These are phyloP conservation scores for Chondrus crispus DNA, from an alignment of 23 red algal genomes.

Conservation along the genomic window DNA sequence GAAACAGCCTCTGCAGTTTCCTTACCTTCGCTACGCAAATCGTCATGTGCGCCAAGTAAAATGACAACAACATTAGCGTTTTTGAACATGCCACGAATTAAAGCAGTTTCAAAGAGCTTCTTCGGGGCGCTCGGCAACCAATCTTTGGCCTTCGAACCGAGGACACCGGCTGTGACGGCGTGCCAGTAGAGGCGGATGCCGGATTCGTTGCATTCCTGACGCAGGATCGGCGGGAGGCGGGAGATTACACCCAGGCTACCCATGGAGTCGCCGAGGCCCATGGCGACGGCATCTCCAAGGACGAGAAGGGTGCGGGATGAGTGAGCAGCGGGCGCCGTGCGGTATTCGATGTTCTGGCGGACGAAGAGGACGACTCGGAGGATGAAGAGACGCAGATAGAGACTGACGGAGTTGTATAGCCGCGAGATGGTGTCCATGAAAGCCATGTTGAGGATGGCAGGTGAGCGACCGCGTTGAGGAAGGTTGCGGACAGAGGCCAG, in stretches of 20 bases:
- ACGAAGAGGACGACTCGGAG: slow-evolving; percentile 34
- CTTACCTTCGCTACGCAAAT: not conserved
- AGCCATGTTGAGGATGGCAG: not conserved
- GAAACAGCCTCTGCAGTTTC: not conserved
- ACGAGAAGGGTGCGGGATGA: slow-evolving; percentile 19
- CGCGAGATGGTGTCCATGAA: not conserved
- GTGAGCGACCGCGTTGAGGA: not conserved
- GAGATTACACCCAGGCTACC: slow-evolving; percentile 18
- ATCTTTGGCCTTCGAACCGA: slow-evolving; percentile 6
- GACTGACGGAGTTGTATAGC: not conserved
- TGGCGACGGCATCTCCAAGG: slow-evolving; percentile 26
- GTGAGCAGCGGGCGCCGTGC: slow-evolving; percentile 6
- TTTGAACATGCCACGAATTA: not conserved
- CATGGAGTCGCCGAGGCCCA: slow-evolving; percentile 14
- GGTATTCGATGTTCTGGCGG: slow-evolving; percentile 45
- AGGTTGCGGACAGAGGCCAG: not conserved
- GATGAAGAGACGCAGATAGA: slow-evolving; percentile 13
- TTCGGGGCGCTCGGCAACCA: not conserved
- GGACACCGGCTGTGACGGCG: not conserved
- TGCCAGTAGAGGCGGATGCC: slow-evolving; percentile 10
- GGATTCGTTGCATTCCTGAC: not conserved
- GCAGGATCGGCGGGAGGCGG: not conserved
- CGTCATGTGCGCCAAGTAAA: slow-evolving; percentile 36
- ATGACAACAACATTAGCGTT: slow-evolving; percentile 28
- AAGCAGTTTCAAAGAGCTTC: not conserved